Evolutionary conservation across 1,284 basidiomycete species (phyloP).

Genomic region (Boletus calvinii): DNA sequence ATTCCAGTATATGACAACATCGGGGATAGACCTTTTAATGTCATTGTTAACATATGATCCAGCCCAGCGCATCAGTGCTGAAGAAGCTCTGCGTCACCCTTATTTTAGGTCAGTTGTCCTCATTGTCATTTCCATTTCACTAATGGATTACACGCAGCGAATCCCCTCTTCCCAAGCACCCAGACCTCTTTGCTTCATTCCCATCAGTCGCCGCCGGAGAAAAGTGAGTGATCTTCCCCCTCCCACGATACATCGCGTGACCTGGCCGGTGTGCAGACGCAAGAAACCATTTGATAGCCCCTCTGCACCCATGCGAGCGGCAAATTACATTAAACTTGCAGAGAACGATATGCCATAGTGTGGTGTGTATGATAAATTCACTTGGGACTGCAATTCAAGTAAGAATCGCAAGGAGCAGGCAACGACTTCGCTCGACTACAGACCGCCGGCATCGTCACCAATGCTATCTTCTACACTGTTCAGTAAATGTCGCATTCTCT

Average conservation of each 20-base stretch:
- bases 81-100: conserved; percentile 85
- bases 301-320: conserved; percentile 66
- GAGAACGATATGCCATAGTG: conserved; percentile 28
- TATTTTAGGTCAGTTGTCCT: conserved; percentile 77
- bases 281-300: conserved; percentile 77
- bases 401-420: not conserved
- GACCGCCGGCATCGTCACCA: conserved; percentile 23
- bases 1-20: conserved; percentile 80
- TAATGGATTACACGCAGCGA: conserved; percentile 55
- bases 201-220: conserved; percentile 97
- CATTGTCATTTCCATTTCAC: not conserved
- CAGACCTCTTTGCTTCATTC: conserved; percentile 96
- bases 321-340: conserved; percentile 57
- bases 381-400: not conserved
- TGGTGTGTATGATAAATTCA: conserved; percentile 1
- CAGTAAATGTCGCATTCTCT: conserved; percentile 60
- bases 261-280: conserved; percentile 45
- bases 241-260: conserved; percentile 2
- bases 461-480: conserved; percentile 39
- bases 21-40: conserved; percentile 84
- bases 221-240: conserved; percentile 54
- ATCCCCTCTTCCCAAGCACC: conserved; percentile 93
- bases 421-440: conserved; percentile 12
- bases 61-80: conserved; percentile 77
- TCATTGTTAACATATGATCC: conserved; percentile 90